These are phyloP conservation scores for Collariella sp. DNA, from an alignment of 495 filamentous ascomycete genomes.

Conservation along the genomic window DNA sequence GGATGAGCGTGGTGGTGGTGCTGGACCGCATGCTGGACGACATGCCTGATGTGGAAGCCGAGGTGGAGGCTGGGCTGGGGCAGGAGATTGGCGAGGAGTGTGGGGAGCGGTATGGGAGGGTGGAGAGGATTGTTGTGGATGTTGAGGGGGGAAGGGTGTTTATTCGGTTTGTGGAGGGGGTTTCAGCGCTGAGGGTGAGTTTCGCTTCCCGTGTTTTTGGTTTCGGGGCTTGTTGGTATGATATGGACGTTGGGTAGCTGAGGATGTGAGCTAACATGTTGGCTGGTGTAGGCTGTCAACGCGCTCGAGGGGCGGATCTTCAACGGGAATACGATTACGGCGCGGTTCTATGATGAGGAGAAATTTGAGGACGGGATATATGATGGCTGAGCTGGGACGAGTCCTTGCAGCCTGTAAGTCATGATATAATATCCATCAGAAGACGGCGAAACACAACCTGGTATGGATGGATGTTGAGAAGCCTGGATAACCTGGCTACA, in stretches of 20 bases:
- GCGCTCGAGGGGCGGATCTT: conserved; percentile 76
- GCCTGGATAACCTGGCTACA: no score
- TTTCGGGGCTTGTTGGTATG: no score
- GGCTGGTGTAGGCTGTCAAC: conserved; percentile 64
- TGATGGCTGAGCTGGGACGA: conserved; percentile 16
- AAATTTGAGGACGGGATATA: conserved; percentile 72
- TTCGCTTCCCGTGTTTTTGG: background rate
- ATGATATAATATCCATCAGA: no score
- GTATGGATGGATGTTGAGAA: no score
- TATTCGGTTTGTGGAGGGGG: conserved; percentile 75
- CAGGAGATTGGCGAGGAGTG: conserved; percentile 96
- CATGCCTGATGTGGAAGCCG: conserved; percentile 54
- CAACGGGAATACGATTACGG: conserved; percentile 72
- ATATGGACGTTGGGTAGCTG: no score
- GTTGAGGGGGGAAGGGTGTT: conserved; percentile 56
- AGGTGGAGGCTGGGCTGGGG: conserved; percentile 64
- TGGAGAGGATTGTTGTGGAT: conserved; percentile 75
- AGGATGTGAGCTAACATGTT: background rate
- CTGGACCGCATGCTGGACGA: conserved; percentile 74
- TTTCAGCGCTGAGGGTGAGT: conserved; percentile 74
- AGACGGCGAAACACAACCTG: no score
- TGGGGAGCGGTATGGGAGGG: conserved; percentile 75
- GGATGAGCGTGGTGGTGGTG: conserved; percentile 71
- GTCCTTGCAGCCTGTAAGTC: background rate
- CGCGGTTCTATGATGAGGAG: conserved; percentile 69